Evolutionary conservation across 805 yeast species (phyloP).

Genomic region (Soucietia sequanensis): DNA sequence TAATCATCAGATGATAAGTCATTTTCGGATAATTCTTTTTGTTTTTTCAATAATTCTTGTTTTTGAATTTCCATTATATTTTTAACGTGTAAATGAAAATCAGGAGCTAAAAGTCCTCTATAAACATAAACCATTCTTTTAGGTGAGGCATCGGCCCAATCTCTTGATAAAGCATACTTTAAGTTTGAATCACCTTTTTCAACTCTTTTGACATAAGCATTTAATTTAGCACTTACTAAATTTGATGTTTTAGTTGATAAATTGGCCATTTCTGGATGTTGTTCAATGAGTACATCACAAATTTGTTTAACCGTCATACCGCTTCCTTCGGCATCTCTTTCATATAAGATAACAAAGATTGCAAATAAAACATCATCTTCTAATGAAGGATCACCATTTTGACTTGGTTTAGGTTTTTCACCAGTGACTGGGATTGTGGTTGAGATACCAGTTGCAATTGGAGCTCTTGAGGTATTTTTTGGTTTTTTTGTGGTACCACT

Average conservation of each 20-base stretch:
- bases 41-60: conserved; percentile 12
- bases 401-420: conserved; percentile 63
- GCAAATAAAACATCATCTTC: conserved; percentile 78
- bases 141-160: conserved; percentile 90
- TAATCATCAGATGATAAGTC: background rate
- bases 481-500: conserved; percentile 35
- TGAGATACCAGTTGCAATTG: conserved; percentile 69
- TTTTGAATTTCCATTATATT: conserved; percentile 58
- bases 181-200: conserved; percentile 78
- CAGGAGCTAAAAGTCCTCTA: conserved; percentile 74
- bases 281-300: conserved; percentile 70
- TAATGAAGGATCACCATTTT: conserved; percentile 54
- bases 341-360: conserved; percentile 68
- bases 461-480: conserved; percentile 43
- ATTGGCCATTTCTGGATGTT: conserved; percentile 83
- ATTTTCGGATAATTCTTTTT: background rate
- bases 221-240: conserved; percentile 75
- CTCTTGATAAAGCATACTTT: conserved; percentile 74
- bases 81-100: conserved; percentile 70
- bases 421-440: conserved; percentile 82
- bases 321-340: conserved; percentile 61
- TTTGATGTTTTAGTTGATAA: conserved; percentile 79
- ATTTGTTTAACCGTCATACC: conserved; percentile 92
- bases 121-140: conserved; percentile 86
- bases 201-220: conserved; percentile 81